Conservation (phyloP, 1,284 basidiomycete species). For the Xerocomus amazonicus region DNA sequence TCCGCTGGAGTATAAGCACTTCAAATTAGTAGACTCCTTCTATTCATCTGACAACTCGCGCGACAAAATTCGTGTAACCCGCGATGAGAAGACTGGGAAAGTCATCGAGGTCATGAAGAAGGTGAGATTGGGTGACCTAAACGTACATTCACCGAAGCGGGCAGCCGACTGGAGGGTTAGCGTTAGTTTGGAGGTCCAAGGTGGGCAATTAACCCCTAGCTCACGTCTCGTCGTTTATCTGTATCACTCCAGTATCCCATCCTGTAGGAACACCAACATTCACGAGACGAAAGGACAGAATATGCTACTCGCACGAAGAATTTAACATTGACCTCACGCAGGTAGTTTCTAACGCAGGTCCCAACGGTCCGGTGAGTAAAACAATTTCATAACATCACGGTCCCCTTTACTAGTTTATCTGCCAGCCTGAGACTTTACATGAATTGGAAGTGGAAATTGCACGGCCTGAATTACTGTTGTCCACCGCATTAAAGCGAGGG, state of each 20-base stretch:
- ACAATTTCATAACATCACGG: neutral
- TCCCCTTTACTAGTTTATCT: slow-evolving; percentile 1
- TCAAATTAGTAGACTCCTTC: slow-evolving; percentile 81
- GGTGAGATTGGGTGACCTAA: slow-evolving; percentile 80
- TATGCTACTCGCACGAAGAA: slow-evolving; percentile 91
- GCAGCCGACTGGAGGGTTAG: slow-evolving; percentile 90
- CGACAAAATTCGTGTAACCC: slow-evolving; percentile 81
- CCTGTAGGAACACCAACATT: slow-evolving; percentile 56
- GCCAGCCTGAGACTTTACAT: slow-evolving; percentile 60
- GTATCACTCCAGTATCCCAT: slow-evolving; percentile 44
- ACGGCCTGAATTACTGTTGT: slow-evolving; percentile 55
- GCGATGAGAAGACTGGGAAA: slow-evolving; percentile 69
- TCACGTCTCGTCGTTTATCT: slow-evolving; percentile 12
- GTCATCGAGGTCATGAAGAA: slow-evolving; percentile 75
- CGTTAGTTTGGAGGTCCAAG: slow-evolving; percentile 81
- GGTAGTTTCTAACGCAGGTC: slow-evolving; percentile 56
- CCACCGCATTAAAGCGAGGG: slow-evolving; percentile 55
- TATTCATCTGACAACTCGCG: slow-evolving; percentile 50
- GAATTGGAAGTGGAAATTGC: slow-evolving; percentile 74
- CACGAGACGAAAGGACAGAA: slow-evolving; percentile 81
- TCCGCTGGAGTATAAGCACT: slow-evolving; percentile 74
- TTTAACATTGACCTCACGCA: slow-evolving; percentile 93
- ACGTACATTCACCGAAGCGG: slow-evolving; percentile 82
- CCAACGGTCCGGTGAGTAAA: slow-evolving; percentile 47
- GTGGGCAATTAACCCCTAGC: slow-evolving; percentile 38